Evolutionary conservation across 2,329 filamentous ascomycete genomes (phyloP).

Genomic region (Alternaria ethzedia): DNA sequence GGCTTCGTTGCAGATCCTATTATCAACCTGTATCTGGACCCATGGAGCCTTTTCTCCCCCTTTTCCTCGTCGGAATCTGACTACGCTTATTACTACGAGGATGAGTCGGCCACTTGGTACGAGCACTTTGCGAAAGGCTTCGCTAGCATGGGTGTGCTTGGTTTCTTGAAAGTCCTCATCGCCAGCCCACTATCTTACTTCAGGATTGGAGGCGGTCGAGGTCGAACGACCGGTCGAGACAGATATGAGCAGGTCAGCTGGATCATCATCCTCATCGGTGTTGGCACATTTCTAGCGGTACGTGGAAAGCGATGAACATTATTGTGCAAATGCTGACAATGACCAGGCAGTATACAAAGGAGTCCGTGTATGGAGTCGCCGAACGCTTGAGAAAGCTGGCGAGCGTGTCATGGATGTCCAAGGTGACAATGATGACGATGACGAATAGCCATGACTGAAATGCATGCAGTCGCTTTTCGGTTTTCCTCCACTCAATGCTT

Average conservation of each 20-base stretch:
- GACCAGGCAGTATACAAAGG: slow-evolving; percentile 78
- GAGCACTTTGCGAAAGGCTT: slow-evolving; percentile 90
- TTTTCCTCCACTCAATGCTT: not conserved
- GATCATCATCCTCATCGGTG: slow-evolving; percentile 78
- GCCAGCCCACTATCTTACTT: slow-evolving; percentile 79
- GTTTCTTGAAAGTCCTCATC: slow-evolving; percentile 81
- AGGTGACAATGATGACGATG: slow-evolving; percentile 61
- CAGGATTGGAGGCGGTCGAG: slow-evolving; percentile 65
- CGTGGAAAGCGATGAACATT: slow-evolving; percentile 42
- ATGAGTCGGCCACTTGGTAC: slow-evolving; percentile 66
- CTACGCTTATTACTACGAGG: slow-evolving; percentile 39
- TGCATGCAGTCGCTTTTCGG: not conserved
- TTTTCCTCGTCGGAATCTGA: slow-evolving; percentile 29
- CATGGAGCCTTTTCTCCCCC: slow-evolving; percentile 55
- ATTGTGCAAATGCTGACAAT: slow-evolving; percentile 12
- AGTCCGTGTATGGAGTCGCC: slow-evolving; percentile 75
- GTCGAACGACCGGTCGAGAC: slow-evolving; percentile 73
- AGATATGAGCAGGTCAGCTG: slow-evolving; percentile 80
- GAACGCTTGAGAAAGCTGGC: slow-evolving; percentile 76
- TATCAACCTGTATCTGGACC: slow-evolving; percentile 86
- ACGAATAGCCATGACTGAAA: slow-evolving; percentile 43
- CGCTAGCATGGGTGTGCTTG: slow-evolving; percentile 85
- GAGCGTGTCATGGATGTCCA: slow-evolving; percentile 85
- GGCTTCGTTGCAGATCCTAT: slow-evolving; percentile 94
- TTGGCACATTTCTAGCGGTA: slow-evolving; percentile 79